phyloP scores from a whole-genome alignment of 163 green algal species.

The Scenedesmus sp. region DNA sequence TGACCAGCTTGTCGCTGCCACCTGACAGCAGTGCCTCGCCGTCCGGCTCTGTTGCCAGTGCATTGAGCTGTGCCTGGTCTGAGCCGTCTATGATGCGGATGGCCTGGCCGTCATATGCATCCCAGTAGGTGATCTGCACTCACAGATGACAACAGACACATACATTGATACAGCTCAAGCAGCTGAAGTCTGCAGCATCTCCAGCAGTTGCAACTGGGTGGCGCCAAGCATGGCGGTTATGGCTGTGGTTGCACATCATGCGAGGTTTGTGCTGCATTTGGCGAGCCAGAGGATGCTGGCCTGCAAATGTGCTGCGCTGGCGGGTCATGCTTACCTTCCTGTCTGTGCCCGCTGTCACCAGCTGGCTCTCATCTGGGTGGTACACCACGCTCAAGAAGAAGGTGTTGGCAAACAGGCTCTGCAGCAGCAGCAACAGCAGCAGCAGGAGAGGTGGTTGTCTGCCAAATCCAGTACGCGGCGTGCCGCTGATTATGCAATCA shows the following conservation, averaged over 20 bases:
- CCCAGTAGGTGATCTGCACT: conserved; percentile 87
- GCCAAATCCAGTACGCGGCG: not conserved
- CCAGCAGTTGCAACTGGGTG: not conserved
- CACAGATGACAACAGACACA: not conserved
- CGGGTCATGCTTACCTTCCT: conserved; percentile 68
- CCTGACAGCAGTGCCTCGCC: conserved; percentile 78
- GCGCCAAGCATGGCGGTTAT: not conserved
- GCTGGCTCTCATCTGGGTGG: conserved; percentile 88
- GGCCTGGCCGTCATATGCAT: conserved; percentile 86
- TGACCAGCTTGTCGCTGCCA: conserved; percentile 85
- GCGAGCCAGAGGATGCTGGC: not conserved
- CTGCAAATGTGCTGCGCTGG: not conserved
- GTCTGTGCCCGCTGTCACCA: conserved; percentile 84
- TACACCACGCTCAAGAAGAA: conserved; percentile 87
- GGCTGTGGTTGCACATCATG: not conserved
- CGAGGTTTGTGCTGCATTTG: too few species aligned
- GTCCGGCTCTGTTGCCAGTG: conserved; percentile 72
- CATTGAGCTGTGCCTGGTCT: conserved; percentile 69
- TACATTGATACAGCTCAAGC: not conserved
- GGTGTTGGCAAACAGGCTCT: conserved; percentile 83
- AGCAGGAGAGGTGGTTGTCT: not conserved
- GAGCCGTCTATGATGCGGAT: conserved; percentile 89
- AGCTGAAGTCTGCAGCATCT: not conserved
- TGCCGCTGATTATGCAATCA: too few species aligned
- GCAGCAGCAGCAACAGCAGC: conserved; percentile 49